Conservation (phyloP, 2,329 filamentous ascomycete species). For the Trichoderma cornu-damae region DNA sequence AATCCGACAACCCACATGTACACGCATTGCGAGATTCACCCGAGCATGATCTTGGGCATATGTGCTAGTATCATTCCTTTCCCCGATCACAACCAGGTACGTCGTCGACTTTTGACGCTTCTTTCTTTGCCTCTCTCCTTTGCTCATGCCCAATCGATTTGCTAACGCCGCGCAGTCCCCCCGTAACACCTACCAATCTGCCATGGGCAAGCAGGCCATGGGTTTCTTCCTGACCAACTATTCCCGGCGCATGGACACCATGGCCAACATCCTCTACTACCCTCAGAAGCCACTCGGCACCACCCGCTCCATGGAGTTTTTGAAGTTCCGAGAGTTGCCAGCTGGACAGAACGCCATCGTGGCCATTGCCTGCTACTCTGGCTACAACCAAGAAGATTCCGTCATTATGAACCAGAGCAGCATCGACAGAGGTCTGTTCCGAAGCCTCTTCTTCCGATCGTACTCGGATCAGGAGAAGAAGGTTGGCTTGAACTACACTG, state of each 20-base stretch:
- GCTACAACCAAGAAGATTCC: conserved; percentile 99
- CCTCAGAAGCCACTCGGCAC: conserved; percentile 96
- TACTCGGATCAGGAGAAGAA: conserved; percentile 98
- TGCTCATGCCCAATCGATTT: background rate
- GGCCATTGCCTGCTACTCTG: conserved; percentile 93
- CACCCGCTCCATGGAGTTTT: conserved; percentile 95
- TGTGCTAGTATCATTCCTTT: conserved; percentile 99
- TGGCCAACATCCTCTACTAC: conserved; percentile 99
- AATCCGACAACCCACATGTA: conserved; percentile 86
- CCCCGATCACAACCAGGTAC: conserved; percentile 91
- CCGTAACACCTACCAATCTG: conserved; percentile 97
- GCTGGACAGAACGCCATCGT: conserved; percentile 98
- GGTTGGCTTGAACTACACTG: conserved; percentile 86
- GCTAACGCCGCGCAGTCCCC: conserved; percentile 62
- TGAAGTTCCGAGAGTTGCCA: conserved; percentile 95
- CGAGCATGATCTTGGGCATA: conserved; percentile 97
- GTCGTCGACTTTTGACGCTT: conserved; percentile 22
- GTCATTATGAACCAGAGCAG: conserved; percentile 99
- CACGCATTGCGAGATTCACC: conserved; percentile 98
- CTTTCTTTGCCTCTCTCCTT: background rate
- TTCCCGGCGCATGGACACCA: conserved; percentile 95
- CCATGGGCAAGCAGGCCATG: conserved; percentile 99
- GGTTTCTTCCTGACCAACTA: conserved; percentile 98
- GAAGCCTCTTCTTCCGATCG: conserved; percentile 94
- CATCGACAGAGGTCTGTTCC: conserved; percentile 94